Base-by-base conservation (phyloP, 2,329 filamentous ascomycete genomes). In the Xylaria sp. region DNA sequence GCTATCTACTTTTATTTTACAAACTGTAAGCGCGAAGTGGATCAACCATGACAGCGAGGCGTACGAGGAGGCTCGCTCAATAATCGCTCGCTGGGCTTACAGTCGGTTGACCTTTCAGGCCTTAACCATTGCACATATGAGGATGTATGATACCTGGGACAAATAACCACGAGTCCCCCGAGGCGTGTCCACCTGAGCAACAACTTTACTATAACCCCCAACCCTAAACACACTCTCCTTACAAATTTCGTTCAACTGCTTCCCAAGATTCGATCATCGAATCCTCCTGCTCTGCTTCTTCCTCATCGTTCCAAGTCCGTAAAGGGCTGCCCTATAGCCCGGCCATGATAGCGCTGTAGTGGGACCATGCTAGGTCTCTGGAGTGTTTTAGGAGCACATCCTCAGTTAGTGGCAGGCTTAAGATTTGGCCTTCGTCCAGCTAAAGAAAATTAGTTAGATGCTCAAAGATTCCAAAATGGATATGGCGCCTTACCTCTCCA, bases 381-480 rank as follows among this genome's bases (percentile, higher is more conserved):
- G 76, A 77, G 65, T 79, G 78, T 48, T 74, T 77, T 19, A 79
- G 65, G n/a, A 79, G 69, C 36, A 77, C 75, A 48, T 79, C 77
- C 61, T 79, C 78, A 2, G 78, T 79, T 21, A 79, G 67, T 2
- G 78, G 78, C 59, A 79, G 71, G 47, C 74, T 75, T 21, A 79
- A 67, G 17, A 79, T 78, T 48, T 75, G 75, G 32, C 77, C 74
- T 30, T 77, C 70, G 53, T 74, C 73, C 73, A 78, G 75, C 78
- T 79, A 67, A 32, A 67, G 12, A 47, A 53, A 54, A 8, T 78
- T 67, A 78, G 72, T 66, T 24, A 51, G 2, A 48, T 60, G n/a
- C 57, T 7, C 3, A 39, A n/a, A 36, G 11, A 8, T 48, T 61
- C 27, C n/a, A 4, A 42, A 42, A 4, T 9, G 24, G 56, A 62